These are phyloP conservation scores for Elsinoe batatas DNA, from an alignment of 2,329 filamentous ascomycete species.

Conservation along the genomic window DNA sequence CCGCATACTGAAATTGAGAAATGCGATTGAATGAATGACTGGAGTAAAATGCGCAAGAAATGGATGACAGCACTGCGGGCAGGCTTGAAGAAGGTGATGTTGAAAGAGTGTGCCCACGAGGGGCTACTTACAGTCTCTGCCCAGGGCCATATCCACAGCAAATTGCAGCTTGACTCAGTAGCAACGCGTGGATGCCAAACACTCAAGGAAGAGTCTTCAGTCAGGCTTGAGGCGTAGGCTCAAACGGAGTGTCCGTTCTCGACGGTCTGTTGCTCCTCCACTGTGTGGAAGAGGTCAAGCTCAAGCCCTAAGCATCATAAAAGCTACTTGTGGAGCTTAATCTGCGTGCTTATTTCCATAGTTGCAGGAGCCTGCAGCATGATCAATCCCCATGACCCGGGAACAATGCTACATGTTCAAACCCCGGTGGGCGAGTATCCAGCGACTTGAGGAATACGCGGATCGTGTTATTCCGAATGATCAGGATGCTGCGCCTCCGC, in stretches of 20 bases:
- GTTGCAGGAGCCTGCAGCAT: not conserved
- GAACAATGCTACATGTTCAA: not conserved
- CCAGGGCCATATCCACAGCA: not conserved
- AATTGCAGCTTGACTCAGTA: not conserved
- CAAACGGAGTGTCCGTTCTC: not conserved
- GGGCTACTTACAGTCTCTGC: not conserved
- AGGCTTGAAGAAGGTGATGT: not conserved
- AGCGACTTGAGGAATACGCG: not conserved
- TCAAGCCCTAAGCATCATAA: not conserved
- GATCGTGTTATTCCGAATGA: not conserved
- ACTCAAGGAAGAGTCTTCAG: not conserved
- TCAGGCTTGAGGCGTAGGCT: not conserved
- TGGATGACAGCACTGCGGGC: conserved; percentile 5
- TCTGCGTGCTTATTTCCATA: not conserved
- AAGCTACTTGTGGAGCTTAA: conserved; percentile 1
- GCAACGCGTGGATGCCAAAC: not conserved
- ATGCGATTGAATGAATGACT: conserved; percentile 13
- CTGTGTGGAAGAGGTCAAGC: not conserved
- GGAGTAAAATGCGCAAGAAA: not conserved
- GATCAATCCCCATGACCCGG: not conserved
- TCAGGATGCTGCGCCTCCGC: not conserved
- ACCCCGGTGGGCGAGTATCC: not conserved
- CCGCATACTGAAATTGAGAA: conserved; percentile 9
- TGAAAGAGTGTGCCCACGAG: not conserved
- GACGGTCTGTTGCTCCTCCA: not conserved